Evolutionary conservation across 345 rosid species (phyloP).

Genomic region (Brassica rapa): DNA sequence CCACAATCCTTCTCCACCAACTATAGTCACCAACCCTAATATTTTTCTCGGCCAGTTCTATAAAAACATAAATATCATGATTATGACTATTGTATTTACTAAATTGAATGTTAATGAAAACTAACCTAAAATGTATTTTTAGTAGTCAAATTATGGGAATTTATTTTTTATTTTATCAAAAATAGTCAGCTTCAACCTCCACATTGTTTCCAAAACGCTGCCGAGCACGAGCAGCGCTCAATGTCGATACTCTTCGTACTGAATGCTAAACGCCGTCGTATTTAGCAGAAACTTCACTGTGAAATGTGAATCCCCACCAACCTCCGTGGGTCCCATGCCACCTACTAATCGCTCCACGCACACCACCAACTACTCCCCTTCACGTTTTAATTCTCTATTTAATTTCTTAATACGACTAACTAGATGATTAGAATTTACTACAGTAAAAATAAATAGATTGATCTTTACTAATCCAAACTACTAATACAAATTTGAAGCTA

Average conservation of each 20-base stretch:
- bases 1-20: constrained; percentile 21
- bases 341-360: constrained; percentile 25
- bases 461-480: not conserved
- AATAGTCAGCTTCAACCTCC: not conserved
- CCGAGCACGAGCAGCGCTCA: not conserved
- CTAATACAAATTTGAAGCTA: not conserved
- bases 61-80: not conserved
- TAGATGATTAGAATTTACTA: not conserved
- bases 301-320: constrained; percentile 41
- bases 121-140: not conserved
- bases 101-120: not conserved
- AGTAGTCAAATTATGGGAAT: not conserved
- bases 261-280: constrained; percentile 25
- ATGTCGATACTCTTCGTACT: constrained; percentile 4
- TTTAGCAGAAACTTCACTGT: not conserved
- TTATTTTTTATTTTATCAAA: not conserved
- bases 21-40: not conserved
- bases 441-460: not conserved
- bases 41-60: not conserved
- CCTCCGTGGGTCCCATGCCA: constrained; percentile 37
- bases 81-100: not conserved
- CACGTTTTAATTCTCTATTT: constrained; percentile 31
- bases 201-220: constrained; percentile 17
- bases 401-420: not conserved
- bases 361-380: constrained; percentile 41